Evolutionary conservation across 768 basidiomycete genomes (phyloP).

Genomic region (Amanita exitialis): DNA sequence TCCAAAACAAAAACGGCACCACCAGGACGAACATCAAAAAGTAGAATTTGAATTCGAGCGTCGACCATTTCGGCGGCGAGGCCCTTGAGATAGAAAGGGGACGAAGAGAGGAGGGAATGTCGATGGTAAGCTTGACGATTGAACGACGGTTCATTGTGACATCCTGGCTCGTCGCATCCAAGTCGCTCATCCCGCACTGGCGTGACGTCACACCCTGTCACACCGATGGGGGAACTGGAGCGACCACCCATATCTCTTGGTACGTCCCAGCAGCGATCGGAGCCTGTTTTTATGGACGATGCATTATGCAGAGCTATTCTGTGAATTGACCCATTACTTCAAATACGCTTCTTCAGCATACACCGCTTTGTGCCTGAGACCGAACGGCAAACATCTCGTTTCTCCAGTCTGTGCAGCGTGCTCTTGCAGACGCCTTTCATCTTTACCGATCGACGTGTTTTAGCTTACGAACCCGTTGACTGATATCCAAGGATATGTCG

Average conservation of each 20-base stretch:
- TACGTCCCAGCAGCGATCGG: background rate
- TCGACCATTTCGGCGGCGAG: conserved; percentile 59
- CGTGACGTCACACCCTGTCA: background rate
- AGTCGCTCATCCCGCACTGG: too few species aligned
- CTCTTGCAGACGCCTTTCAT: background rate
- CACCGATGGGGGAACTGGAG: background rate
- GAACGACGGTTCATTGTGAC: background rate
- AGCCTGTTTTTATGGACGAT: background rate
- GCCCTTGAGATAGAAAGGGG: conserved; percentile 14
- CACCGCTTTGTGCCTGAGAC: conserved; percentile 30
- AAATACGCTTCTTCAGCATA: conserved; percentile 48
- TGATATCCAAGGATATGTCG: conserved; percentile 41
- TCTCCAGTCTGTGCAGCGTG: conserved; percentile 19
- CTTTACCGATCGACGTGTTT: background rate
- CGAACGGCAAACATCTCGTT: conserved; percentile 35
- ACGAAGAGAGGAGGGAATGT: conserved; percentile 35
- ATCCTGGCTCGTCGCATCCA: too few species aligned
- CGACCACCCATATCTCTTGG: background rate
- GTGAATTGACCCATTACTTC: conserved; percentile 41
- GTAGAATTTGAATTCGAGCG: conserved; percentile 76
- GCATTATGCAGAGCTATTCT: conserved; percentile 22
- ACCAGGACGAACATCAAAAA: conserved; percentile 46
- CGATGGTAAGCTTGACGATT: conserved; percentile 39
- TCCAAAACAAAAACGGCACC: conserved; percentile 68
- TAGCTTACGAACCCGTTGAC: conserved; percentile 33